phyloP scores from a whole-genome alignment of 306 rosid genomes.

The Oemleria cerasiformis region DNA sequence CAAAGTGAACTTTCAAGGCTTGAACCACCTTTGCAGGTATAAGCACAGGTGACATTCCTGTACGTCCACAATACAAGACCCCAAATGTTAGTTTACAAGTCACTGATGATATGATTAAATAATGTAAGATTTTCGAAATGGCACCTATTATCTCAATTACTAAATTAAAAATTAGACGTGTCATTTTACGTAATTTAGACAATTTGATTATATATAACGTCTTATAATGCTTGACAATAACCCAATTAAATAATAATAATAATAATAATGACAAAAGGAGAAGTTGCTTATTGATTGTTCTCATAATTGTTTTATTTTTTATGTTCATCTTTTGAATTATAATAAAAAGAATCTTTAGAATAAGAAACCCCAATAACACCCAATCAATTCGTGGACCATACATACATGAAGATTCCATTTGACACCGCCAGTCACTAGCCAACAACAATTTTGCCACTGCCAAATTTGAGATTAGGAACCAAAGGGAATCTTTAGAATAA shows the following conservation, averaged over 20 bases:
- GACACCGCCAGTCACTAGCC: constrained; percentile 3
- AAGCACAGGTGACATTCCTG: constrained; percentile 61
- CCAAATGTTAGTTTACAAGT: neutral
- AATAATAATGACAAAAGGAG: too few species aligned
- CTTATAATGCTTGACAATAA: neutral
- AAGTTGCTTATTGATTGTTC: neutral
- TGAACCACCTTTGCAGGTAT: constrained; percentile 92
- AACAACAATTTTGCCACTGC: neutral
- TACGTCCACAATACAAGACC: neutral
- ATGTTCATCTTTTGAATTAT: too few species aligned
- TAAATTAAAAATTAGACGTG: too few species aligned
- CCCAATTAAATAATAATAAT: neutral
- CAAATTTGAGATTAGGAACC: neutral
- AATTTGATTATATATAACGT: neutral
- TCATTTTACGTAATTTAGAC: too few species aligned
- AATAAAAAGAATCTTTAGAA: neutral
- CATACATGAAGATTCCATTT: constrained; percentile 13
- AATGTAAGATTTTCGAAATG: too few species aligned
- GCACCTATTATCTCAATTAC: too few species aligned
- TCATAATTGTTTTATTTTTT: neutral
- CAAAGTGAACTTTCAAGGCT: constrained; percentile 78
- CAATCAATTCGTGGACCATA: constrained; percentile 14
- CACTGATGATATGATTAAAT: neutral
- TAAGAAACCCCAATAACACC: too few species aligned
- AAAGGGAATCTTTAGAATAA: constrained; percentile 13